A percentile compares a stretch with the other conserved stretches of the same genome.
These are phyloP conservation scores for Emiliania huxleyi DNA, from an alignment of 78 protist genomes.

Conservation along the genomic window DNA sequence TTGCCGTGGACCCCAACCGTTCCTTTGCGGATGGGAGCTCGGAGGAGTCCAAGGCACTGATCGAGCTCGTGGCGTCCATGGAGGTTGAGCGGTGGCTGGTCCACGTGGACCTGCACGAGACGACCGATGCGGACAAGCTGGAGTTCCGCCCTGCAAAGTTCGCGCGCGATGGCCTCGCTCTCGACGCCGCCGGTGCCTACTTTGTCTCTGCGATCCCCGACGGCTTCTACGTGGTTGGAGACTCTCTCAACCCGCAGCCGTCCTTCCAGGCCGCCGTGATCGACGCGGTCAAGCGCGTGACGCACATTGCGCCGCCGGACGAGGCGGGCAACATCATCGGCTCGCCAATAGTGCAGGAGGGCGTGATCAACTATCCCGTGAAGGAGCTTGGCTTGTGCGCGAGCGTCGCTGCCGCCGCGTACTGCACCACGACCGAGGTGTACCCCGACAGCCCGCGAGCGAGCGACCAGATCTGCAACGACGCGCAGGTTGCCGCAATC, in stretches of 20 bases:
- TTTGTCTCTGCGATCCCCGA: constrained; percentile 5
- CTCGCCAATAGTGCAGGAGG: background rate
- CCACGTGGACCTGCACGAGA: constrained; percentile 54
- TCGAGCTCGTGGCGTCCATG: background rate
- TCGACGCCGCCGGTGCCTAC: background rate
- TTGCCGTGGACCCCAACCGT: constrained; percentile 57
- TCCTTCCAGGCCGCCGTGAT: constrained; percentile 27
- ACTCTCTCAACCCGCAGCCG: background rate
- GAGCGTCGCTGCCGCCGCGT: background rate
- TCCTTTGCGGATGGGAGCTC: background rate
- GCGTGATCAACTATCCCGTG: background rate
- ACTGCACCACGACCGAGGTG: constrained; percentile 55
- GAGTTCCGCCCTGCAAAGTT: constrained; percentile 54
- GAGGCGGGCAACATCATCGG: constrained; percentile 27
- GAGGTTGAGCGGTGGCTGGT: background rate
- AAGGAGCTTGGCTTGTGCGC: constrained; percentile 6
- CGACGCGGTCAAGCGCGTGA: constrained; percentile 33
- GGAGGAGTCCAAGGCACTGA: background rate
- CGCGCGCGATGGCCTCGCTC: constrained; percentile 34
- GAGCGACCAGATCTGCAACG: constrained; percentile 37
- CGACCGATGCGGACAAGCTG: constrained; percentile 42
- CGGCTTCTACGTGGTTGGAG: constrained; percentile 48
- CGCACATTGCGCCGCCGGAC: constrained; percentile 55
- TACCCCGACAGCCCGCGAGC: constrained; percentile 37
- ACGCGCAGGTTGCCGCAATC: constrained; percentile 36